Evolutionary conservation across 169 alveolate species (phyloP).

Genomic region (Theileria annulata): DNA sequence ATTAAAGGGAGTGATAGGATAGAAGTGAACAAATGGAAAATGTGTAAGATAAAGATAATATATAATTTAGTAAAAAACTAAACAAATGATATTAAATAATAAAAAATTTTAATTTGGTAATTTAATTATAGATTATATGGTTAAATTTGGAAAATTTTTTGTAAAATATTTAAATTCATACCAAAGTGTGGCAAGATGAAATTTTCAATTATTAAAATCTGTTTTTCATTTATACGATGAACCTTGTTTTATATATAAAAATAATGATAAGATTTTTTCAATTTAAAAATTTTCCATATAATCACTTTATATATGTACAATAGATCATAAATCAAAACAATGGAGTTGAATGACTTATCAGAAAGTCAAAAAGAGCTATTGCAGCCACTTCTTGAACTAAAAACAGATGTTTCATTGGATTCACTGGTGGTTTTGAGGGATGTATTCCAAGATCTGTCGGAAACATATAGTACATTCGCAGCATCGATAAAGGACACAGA

Average conservation of each 20-base stretch:
- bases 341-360: slow-evolving; percentile 57
- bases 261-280: not conserved
- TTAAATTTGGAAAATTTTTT: not conserved
- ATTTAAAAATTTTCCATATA: not conserved
- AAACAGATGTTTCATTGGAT: slow-evolving; percentile 49
- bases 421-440: slow-evolving; percentile 41
- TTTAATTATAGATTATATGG: not conserved
- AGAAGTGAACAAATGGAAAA: not conserved
- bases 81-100: not conserved
- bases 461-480: slow-evolving; percentile 41
- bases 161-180: not conserved
- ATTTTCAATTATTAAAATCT: not conserved
- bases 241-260: not conserved
- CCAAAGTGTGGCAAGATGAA: not conserved
- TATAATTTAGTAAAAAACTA: not conserved
- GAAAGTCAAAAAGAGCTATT: slow-evolving; percentile 54
- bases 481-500: slow-evolving; percentile 31
- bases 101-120: not conserved
- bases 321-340: not conserved
- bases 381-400: slow-evolving; percentile 55
- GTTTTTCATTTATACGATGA: not conserved
- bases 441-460: slow-evolving; percentile 36
- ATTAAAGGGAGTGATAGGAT: not conserved
- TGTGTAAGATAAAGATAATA: not conserved
- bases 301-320: not conserved